These are phyloP conservation scores for Moricandia arvensis DNA, from an alignment of 345 rosid genomes.

Conservation along the genomic window DNA sequence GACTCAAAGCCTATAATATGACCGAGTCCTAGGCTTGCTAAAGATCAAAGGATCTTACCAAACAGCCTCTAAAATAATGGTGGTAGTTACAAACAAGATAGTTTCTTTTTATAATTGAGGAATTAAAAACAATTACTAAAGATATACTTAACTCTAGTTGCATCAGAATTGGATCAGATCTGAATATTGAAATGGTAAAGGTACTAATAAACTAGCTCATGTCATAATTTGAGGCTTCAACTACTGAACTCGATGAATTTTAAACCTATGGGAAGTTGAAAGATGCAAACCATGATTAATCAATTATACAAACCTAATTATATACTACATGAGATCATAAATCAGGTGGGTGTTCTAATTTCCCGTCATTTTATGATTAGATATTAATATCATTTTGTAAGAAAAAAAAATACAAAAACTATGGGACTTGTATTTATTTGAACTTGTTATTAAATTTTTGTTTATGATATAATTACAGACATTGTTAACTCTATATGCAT, in stretches of 20 bases:
- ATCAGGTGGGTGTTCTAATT: background rate
- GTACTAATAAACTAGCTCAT: no score
- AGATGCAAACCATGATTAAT: slow-evolving; percentile 3
- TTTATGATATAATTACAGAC: background rate
- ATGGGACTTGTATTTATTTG: background rate
- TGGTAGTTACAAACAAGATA: no score
- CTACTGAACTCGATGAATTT: background rate
- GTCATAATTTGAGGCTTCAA: background rate
- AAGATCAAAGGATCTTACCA: no score
- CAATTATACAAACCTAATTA: background rate
- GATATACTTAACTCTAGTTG: no score
- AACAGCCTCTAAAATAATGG: no score
- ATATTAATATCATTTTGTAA: background rate
- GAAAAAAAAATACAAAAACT: background rate
- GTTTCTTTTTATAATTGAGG: no score
- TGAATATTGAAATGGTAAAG: no score
- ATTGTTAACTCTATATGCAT: background rate
- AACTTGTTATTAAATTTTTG: background rate
- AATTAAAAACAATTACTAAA: no score
- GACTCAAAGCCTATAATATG: no score
- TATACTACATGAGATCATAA: background rate
- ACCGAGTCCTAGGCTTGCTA: no score
- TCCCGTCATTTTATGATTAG: background rate
- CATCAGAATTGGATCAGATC: no score
- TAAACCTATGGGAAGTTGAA: background rate